Percentiles rank a stretch among this genome's conserved stretches.
Evolutionary conservation across 345 rosid genomes (phyloP).

Genomic region (Populus nigra): DNA sequence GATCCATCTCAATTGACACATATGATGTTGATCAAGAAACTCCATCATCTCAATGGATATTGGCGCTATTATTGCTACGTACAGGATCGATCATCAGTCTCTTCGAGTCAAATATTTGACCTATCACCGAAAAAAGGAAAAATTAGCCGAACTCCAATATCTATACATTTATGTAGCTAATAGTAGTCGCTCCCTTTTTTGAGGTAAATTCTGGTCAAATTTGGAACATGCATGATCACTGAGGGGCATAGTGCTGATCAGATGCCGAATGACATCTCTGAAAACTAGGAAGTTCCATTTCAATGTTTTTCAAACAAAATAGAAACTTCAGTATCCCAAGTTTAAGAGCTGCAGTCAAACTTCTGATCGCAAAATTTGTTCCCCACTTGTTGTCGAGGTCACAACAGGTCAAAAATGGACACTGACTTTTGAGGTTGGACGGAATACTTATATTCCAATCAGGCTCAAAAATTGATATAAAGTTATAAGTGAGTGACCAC

Average conservation of each 20-base stretch:
- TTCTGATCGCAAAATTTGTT: conserved; percentile 10
- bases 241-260: not conserved
- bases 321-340: not conserved
- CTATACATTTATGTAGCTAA: not conserved
- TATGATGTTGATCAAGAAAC: not conserved
- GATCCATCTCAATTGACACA: not conserved
- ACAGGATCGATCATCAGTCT: not conserved
- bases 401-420: conserved; percentile 14
- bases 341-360: not conserved
- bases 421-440: conserved; percentile 25
- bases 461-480: not conserved
- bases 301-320: not conserved
- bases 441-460: not conserved
- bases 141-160: not conserved
- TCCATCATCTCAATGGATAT: not conserved
- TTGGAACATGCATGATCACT: not conserved
- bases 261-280: not conserved
- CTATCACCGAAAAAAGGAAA: not conserved
- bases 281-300: not conserved
- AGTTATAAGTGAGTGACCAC: not conserved
- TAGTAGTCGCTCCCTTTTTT: not conserved
- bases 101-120: not conserved
- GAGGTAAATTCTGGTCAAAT: not conserved
- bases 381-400: conserved; percentile 6
- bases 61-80: not conserved